A percentile compares a stretch with the other conserved stretches of the same genome.
Conservation (phyloP, 148 eudicot genomes). For the Vaccinium vitisidaea region DNA sequence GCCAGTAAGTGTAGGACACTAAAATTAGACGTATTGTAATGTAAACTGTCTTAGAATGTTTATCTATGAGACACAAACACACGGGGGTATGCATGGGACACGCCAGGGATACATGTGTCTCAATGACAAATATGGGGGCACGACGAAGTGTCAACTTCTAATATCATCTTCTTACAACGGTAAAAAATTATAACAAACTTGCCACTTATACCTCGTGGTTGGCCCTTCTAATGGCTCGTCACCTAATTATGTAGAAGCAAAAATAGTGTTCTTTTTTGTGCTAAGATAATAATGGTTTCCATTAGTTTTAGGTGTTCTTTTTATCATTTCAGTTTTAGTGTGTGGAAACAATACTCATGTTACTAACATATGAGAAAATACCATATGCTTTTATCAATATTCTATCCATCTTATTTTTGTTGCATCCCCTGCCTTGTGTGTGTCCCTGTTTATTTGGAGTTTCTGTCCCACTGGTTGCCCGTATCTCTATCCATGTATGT, state of each 20-base stretch:
- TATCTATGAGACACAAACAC: neutral
- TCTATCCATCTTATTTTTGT: neutral
- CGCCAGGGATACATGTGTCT: neutral
- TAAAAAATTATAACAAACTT: neutral
- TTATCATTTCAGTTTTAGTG: neutral
- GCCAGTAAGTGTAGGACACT: too few relatives aligned
- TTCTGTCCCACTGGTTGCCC: too few relatives aligned
- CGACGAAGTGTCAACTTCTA: neutral
- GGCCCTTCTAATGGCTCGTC: neutral
- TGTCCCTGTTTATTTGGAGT: neutral
- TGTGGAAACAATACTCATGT: neutral
- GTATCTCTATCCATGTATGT: neutral
- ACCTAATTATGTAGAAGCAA: neutral
- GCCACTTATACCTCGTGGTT: neutral
- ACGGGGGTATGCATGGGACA: neutral
- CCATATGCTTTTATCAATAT: too few relatives aligned
- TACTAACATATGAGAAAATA: too few relatives aligned
- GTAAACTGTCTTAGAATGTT: neutral
- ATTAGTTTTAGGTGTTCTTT: neutral
- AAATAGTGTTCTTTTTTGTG: neutral
- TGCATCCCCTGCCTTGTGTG: neutral
- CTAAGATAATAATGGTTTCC: neutral
- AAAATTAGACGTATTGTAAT: neutral
- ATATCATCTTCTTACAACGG: neutral
- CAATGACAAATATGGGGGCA: neutral